phyloP scores from a whole-genome alignment of 352 stramenopile genomes.

The Phytophthora brassicae region DNA sequence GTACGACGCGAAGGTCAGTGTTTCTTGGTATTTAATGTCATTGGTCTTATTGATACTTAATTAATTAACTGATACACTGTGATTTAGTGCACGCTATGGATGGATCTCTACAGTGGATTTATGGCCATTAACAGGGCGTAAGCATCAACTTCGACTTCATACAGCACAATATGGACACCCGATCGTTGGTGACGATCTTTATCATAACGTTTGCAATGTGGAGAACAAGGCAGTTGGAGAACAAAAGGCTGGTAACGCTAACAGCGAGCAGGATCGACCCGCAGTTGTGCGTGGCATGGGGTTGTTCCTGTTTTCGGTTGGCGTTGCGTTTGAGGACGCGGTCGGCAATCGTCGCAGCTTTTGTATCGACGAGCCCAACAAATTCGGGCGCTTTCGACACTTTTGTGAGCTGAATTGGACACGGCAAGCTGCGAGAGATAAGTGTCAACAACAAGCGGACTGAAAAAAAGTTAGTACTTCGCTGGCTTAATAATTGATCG shows the following conservation, averaged over 20 bases:
- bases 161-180: slow-evolving; percentile 55
- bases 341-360: slow-evolving; percentile 44
- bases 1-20: slow-evolving; percentile 37
- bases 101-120: slow-evolving; percentile 69
- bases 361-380: slow-evolving; percentile 49
- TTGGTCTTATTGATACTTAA: background rate
- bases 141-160: slow-evolving; percentile 74
- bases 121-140: slow-evolving; percentile 67
- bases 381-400: slow-evolving; percentile 61
- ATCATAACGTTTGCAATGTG: slow-evolving; percentile 32
- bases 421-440: slow-evolving; percentile 8
- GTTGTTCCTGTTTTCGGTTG: slow-evolving; percentile 55
- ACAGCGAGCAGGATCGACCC: background rate
- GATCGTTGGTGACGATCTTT: slow-evolving; percentile 69
- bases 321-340: slow-evolving; percentile 44
- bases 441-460: background rate
- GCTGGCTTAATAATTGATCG: slow-evolving; percentile 34
- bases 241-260: background rate
- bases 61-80: background rate
- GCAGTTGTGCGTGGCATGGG: slow-evolving; percentile 50
- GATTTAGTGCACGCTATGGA: slow-evolving; percentile 43
- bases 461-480: slow-evolving; percentile 9
- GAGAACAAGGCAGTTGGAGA: background rate
- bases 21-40: background rate
- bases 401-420: slow-evolving; percentile 61